Evolutionary conservation across 345 rosid species (phyloP).

Genomic region (Erysimum cheiranthoides): DNA sequence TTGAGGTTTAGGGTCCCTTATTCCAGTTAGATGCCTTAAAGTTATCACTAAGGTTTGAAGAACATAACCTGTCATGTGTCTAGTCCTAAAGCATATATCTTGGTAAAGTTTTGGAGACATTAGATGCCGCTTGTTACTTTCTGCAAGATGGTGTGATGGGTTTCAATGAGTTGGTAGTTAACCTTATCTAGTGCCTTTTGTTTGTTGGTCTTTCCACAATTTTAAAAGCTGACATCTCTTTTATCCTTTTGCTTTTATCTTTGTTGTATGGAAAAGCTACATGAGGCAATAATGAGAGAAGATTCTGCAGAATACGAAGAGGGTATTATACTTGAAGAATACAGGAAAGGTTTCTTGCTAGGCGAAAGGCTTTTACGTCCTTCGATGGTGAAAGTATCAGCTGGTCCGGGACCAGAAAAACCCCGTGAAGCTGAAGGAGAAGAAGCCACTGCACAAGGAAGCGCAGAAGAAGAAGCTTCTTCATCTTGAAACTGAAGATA

Average conservation of each 20-base stretch:
- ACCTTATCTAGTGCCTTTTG: constrained; percentile 14
- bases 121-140: background rate
- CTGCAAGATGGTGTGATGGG: constrained; percentile 7
- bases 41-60: constrained; percentile 5
- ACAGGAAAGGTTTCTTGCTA: constrained; percentile 80
- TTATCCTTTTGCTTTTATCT: constrained; percentile 5
- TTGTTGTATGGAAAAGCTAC: constrained; percentile 58
- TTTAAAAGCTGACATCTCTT: constrained; percentile 31
- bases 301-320: constrained; percentile 84
- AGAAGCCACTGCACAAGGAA: constrained; percentile 41
- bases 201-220: constrained; percentile 2
- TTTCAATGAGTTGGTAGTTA: constrained; percentile 20
- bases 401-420: constrained; percentile 93
- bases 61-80: constrained; percentile 2
- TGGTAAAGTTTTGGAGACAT: constrained; percentile 16
- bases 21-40: constrained; percentile 10
- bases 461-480: constrained; percentile 43
- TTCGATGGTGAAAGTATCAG: constrained; percentile 96
- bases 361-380: constrained; percentile 91
- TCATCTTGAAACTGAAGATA: constrained; percentile 46
- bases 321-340: constrained; percentile 82
- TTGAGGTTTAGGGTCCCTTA: background rate
- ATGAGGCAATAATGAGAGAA: constrained; percentile 95
- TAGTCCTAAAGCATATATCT: constrained; percentile 8
- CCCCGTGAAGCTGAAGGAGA: constrained; percentile 52